A percentile compares a stretch with the other conserved stretches of the same genome.
Conservation (phyloP, 495 filamentous ascomycete species). For the Penicillium goetzii region DNA sequence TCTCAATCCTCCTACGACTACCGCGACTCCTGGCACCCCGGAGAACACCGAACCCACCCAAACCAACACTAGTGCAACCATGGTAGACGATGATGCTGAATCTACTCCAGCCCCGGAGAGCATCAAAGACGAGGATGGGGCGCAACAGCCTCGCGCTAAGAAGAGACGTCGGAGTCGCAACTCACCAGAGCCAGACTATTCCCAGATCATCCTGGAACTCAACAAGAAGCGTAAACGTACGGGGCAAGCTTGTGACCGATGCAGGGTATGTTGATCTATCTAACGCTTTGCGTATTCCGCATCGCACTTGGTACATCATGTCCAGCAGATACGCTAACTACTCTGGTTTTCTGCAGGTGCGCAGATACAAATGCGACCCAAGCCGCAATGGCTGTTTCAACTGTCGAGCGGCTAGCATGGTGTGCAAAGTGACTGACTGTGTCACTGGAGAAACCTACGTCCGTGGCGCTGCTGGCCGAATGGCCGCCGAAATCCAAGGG, state of each 20-base stretch:
- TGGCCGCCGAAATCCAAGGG: conserved; percentile 5
- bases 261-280: conserved; percentile 64
- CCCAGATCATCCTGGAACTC: conserved; percentile 66
- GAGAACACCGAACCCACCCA: neutral
- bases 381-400: conserved; percentile 72
- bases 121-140: neutral
- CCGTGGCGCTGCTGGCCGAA: conserved; percentile 51
- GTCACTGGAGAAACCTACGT: conserved; percentile 78
- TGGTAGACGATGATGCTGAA: neutral
- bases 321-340: neutral
- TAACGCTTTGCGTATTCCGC: neutral
- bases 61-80: neutral
- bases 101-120: neutral
- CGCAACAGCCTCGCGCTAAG: neutral
- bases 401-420: conserved; percentile 69
- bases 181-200: conserved; percentile 58
- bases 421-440: conserved; percentile 82
- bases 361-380: conserved; percentile 84
- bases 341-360: conserved; percentile 53
- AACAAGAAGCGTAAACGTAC: conserved; percentile 66
- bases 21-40: too few relatives aligned
- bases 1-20: too few relatives aligned
- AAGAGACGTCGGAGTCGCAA: conserved; percentile 20
- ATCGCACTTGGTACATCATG: neutral
- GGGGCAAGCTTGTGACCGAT: conserved; percentile 88